Evolutionary conservation across 2,329 filamentous ascomycete species (phyloP), one percentile per base, ranked within the genome.

Genomic region (Verticillium dahliae): DNA sequence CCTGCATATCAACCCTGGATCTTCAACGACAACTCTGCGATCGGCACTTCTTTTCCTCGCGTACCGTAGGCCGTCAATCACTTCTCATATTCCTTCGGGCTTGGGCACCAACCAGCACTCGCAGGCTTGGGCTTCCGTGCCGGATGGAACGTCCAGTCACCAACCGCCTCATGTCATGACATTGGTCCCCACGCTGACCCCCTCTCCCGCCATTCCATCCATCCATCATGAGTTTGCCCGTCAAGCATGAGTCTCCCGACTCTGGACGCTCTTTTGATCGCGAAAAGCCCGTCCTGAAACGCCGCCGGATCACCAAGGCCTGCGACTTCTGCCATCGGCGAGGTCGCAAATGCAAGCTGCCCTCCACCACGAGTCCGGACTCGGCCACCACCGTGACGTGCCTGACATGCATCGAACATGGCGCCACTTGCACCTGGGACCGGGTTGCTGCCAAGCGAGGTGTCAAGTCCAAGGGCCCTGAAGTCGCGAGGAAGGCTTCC

Each of bases 291-390:
- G n/a, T 59, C 41, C 11, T 65, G 34, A 65, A 65, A 56, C 61
- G 64, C 2, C 61, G 64, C 4, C 64, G 64, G 55, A 63, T 65
- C 60, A 65, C 64, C 37, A 65, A 65, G 58, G 64, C 64, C 39
- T 65, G 64, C 57, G 64, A 65, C 54, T 65, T 65, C 9, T 65
- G 64, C 7, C 64, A 65, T 18, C 63, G 64, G 2, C 34, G 64
- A 22, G 64, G 64, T 13, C 63, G 64, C 11, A 65, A 65, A 35
- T 65, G 64, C 64, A 65, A 65, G 63, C 63, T 63, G 3, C 62
- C 57, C 13, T 59, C 61, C n/a, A 56, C 41, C 9, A 60, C 33
- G n/a, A 27, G 38, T 9, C 22, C 39, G 14, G 34, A 34, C 27
- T 31, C 31, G 22, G n/a, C 58, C 33, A 60, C 61, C 27, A 55